phyloP scores from a whole-genome alignment of 2,329 filamentous ascomycete genomes.

The Penicillium sp. region DNA sequence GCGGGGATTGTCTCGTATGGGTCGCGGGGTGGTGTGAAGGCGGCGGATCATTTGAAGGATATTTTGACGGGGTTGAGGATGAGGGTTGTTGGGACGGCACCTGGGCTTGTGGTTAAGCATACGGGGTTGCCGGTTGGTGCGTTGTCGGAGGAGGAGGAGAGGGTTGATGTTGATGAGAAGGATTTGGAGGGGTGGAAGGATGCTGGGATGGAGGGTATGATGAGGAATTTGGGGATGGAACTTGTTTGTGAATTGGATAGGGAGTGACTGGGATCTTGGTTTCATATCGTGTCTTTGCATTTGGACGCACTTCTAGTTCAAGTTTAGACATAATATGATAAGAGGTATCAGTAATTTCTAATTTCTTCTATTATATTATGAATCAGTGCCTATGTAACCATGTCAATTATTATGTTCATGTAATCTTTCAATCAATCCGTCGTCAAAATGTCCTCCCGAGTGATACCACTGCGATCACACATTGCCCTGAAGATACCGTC shows the following conservation, averaged over 20 bases:
- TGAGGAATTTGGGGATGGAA: constrained; percentile 26
- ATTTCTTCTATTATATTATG: constrained; percentile 1
- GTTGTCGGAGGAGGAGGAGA: constrained; percentile 24
- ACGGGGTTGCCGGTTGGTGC: constrained; percentile 21
- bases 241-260: constrained; percentile 25
- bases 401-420: constrained; percentile 1
- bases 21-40: constrained; percentile 39
- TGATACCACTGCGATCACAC: constrained; percentile 82
- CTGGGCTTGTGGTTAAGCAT: constrained; percentile 28
- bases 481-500: constrained; percentile 80
- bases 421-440: constrained; percentile 6
- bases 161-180: constrained; percentile 17
- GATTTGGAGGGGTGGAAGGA: constrained; percentile 22
- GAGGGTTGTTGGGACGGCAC: constrained; percentile 29
- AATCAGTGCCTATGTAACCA: not conserved
- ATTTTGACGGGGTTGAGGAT: constrained; percentile 37
- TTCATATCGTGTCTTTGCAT: no score
- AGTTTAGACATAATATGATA: no score
- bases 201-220: constrained; percentile 20
- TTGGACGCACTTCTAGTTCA: no score
- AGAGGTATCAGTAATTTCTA: no score
- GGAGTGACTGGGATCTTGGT: not conserved
- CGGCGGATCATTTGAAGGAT: constrained; percentile 33
- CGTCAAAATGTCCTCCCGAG: constrained; percentile 38
- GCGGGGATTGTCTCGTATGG: constrained; percentile 54